Evolutionary conservation across 495 filamentous ascomycete species (phyloP).

Genomic region (Ramalina intermedia): DNA sequence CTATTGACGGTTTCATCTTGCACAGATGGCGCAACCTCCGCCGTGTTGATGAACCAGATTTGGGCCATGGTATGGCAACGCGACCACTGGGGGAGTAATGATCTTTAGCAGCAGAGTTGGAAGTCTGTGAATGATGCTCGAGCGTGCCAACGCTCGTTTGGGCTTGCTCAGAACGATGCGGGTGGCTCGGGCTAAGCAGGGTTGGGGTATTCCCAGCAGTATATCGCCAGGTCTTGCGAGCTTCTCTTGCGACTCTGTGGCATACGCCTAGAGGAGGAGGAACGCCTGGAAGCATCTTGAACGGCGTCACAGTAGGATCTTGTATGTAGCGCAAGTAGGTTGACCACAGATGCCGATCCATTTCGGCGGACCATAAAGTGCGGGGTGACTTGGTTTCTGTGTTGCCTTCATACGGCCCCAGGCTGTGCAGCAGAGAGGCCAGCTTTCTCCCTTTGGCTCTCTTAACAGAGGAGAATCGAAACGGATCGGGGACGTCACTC

Average conservation of each 20-base stretch:
- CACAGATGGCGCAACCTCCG: conserved; percentile 71
- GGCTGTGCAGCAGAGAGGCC: conserved; percentile 14
- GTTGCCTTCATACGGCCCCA: conserved; percentile 4
- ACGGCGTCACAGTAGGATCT: conserved; percentile 85
- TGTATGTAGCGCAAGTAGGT: conserved; percentile 78
- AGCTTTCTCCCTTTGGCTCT: conserved; percentile 28
- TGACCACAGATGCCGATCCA: conserved; percentile 89
- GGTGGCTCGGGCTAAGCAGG: conserved; percentile 7
- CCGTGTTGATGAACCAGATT: conserved; percentile 67
- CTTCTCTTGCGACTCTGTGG: conserved; percentile 71
- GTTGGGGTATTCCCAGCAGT: conserved; percentile 23
- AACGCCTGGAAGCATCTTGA: conserved; percentile 75
- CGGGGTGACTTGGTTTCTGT: conserved; percentile 2
- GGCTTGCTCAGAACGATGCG: not conserved
- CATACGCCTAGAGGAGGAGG: conserved; percentile 85
- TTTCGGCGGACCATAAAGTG: conserved; percentile 62
- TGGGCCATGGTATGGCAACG: conserved; percentile 49
- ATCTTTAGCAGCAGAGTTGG: conserved; percentile 35
- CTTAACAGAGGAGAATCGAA: conserved; percentile 28
- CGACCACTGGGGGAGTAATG: conserved; percentile 49
- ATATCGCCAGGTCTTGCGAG: conserved; percentile 71
- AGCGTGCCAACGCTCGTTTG: conserved; percentile 7
- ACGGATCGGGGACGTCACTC: conserved; percentile 42
- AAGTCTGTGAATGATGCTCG: conserved; percentile 23
- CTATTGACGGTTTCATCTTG: conserved; percentile 54